Percentiles rank a stretch among this genome's conserved stretches.
These are phyloP conservation scores for Allium cepa DNA, from an alignment of 106 monocot genomes.

Conservation along the genomic window DNA sequence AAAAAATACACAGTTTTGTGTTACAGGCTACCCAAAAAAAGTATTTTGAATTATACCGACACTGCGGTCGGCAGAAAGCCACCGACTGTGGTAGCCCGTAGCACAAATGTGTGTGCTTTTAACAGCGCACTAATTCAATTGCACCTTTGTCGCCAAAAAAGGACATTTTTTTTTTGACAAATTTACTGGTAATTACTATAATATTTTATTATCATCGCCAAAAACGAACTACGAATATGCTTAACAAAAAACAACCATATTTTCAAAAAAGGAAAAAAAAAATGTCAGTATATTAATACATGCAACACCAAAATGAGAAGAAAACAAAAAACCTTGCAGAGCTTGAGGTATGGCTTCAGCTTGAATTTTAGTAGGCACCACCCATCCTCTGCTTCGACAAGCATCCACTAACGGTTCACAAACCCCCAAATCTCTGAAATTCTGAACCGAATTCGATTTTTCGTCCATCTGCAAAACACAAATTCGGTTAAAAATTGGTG, in stretches of 20 bases:
- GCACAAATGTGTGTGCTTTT: too few species aligned
- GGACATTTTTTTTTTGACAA: neutral
- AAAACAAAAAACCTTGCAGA: conserved; percentile 25
- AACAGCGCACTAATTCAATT: too few species aligned
- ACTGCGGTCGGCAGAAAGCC: too few species aligned
- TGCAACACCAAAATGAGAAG: neutral
- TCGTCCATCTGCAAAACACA: too few species aligned
- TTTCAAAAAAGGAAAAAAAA: neutral
- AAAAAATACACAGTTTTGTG: too few species aligned
- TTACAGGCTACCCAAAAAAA: too few species aligned
- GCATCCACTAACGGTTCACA: conserved; percentile 61
- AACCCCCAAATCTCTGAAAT: conserved; percentile 55
- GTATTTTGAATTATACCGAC: too few species aligned
- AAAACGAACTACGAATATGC: neutral
- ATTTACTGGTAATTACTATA: neutral
- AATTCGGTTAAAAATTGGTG: too few species aligned
- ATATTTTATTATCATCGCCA: neutral
- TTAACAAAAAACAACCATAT: neutral
- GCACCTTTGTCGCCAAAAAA: too few species aligned
- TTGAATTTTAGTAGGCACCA: conserved; percentile 62
- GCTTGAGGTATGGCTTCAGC: conserved; percentile 71
- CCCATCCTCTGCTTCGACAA: conserved; percentile 70
- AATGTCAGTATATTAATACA: neutral
- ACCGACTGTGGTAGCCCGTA: too few species aligned
- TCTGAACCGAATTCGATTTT: neutral